Evolutionary conservation across 371 early-diverging fungal genomes (phyloP), one percentile per base, ranked within the genome.

Genomic region (Mucor velutinosus): DNA sequence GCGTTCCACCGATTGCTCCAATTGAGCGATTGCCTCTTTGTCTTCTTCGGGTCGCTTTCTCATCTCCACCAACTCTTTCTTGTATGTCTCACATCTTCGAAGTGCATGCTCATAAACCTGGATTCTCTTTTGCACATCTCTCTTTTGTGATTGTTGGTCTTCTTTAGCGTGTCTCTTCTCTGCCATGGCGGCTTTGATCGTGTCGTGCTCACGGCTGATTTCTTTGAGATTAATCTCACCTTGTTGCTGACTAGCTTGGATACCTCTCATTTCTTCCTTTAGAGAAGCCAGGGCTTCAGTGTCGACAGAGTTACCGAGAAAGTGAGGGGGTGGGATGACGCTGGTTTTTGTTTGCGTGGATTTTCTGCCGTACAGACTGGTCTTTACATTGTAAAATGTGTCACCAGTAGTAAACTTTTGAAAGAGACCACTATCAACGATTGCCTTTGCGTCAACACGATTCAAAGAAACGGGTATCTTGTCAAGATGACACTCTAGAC

Each of bases 401-500:
- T 84, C 75, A 12, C 78, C 80, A 58, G 85, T 75, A 14, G 84
- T 68, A 74, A 90, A 93, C 51, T 72, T 67, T 32, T 58, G 56
- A 29, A 79, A 82, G 0, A 64, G n/a, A 25, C 71, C 66, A 32
- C 60, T 33, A 11, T 73, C 56, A n/a, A 72, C 83, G 39, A 89
- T 61, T 2, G 67, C 60, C 19, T 77, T 70, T 61, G 87, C 83
- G 51, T 89, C 74, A 0, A 73, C 73, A 14, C 49, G 27, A 23
- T 74, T 70, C 23, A 80, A 60, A 2, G 89, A 74, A 6, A 90
- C 66, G 17, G 93, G 91, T 19, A 89, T 79, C n/a, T 69, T 59
- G 67, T 95, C 87, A 19, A 95, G 70, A 0, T 76, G 62, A 12
- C 80, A 72, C 55, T 82, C 76, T 15, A 76, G 62, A 67, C 95